These are phyloP conservation scores for Septoria petroselini DNA, from an alignment of 2,329 filamentous ascomycete genomes.

Conservation along the genomic window DNA sequence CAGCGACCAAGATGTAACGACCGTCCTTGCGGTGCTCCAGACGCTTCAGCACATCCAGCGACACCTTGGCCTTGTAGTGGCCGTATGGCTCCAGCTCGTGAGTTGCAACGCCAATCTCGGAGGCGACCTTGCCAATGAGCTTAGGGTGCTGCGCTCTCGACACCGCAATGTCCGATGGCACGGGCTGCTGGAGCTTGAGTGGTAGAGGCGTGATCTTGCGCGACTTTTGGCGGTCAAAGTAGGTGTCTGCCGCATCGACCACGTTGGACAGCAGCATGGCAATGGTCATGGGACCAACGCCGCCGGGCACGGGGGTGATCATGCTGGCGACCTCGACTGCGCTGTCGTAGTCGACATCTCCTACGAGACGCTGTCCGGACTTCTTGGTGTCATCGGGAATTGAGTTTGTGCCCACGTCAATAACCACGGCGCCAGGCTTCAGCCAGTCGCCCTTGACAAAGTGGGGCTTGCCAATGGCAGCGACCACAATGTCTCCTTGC, in stretches of 20 bases:
- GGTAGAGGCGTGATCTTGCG: conserved; percentile 79
- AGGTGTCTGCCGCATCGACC: conserved; percentile 75
- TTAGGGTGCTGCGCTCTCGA: conserved; percentile 90
- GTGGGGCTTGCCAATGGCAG: conserved; percentile 80
- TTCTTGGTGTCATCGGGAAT: conserved; percentile 85
- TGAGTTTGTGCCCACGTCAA: conserved; percentile 97
- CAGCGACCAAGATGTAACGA: conserved; percentile 86
- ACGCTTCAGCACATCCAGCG: conserved; percentile 74
- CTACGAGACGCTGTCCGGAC: conserved; percentile 86
- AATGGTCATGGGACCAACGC: conserved; percentile 97
- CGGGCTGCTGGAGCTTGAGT: conserved; percentile 71
- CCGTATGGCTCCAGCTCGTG: conserved; percentile 94
- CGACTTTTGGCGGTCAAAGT: conserved; percentile 78
- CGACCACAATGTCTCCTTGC: conserved; percentile 83
- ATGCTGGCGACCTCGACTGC: conserved; percentile 81
- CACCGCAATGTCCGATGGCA: conserved; percentile 93
- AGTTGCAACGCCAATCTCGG: conserved; percentile 81
- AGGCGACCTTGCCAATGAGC: conserved; percentile 76
- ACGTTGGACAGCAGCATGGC: conserved; percentile 98
- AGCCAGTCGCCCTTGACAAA: conserved; percentile 96
- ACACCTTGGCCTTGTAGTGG: conserved; percentile 93
- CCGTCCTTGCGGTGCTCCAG: conserved; percentile 84
- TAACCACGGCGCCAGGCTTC: conserved; percentile 90
- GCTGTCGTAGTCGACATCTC: conserved; percentile 88
- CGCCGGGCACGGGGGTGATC: conserved; percentile 94